Evolutionary conservation across 1,139 yeast genomes (phyloP), one percentile per base, ranked within the genome.

Genomic region (Pichia sp.): DNA sequence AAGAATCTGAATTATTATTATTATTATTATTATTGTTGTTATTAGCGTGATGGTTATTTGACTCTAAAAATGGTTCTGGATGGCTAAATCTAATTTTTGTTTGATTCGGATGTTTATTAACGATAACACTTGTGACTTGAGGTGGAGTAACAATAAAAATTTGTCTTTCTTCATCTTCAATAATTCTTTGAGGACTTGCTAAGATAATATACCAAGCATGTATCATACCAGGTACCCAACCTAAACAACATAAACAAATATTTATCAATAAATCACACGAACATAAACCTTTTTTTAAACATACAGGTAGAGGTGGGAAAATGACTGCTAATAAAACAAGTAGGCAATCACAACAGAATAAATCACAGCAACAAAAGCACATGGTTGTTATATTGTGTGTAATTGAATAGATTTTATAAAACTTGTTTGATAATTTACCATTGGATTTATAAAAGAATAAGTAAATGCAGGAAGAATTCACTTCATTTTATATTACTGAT

Each of bases 281-380:
- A 52, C 86, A 80, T 30, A 80, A 46, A 2, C 89, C 89, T 46
- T 80, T 67, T 57, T 84, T 77, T 49, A 82, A 71, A 74, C 81
- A 75, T 24, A 82, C 89, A 0, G 89, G 86, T 43, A 82, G 65
- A 0, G 90, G 89, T 1, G 90, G 89, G 64, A 80, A 73, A 42
- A 82, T 59, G 27, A 82, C 74, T 1, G 86, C 80, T 12, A 82
- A 57, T 0, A 81, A 61, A 26, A 80, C 80, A 35, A 82, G 71
- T 10, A 77, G 59, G 44, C 80, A 69, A 60, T 82, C 84, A 33
- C 78, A 74, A 66, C 57, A 76, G 35, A 51, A 45, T 34, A 54
- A 74, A 42, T 57, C 57, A 34, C 61, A 73, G 53, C 62, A 63
- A 44, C 66, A 62, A 33, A 53, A 47, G 37, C 58, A 56, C 46